Percentiles rank a stretch among this genome's conserved stretches.
Evolutionary conservation across 371 early-diverging fungal species (phyloP).

Genomic region (Massospora cicadina): DNA sequence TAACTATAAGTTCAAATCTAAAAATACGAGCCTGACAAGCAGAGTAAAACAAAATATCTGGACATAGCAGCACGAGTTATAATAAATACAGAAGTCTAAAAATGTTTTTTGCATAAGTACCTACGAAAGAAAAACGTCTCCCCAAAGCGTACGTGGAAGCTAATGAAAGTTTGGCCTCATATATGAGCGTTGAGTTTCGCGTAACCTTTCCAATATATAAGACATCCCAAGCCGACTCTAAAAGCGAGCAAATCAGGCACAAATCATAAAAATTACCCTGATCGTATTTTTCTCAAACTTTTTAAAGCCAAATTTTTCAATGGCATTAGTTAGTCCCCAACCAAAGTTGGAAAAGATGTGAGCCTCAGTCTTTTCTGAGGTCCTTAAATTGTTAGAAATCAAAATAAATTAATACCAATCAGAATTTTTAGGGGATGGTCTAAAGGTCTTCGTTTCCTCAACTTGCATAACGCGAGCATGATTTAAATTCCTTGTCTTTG

Average conservation of each 20-base stretch:
- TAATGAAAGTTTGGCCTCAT: too few species aligned
- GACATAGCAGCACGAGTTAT: too few species aligned
- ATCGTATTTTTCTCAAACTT: slow-evolving; percentile 66
- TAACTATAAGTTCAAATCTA: too few species aligned
- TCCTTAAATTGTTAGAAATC: slow-evolving; percentile 19
- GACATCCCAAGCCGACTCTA: slow-evolving; percentile 75
- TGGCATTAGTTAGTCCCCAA: slow-evolving; percentile 58
- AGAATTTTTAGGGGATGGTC: slow-evolving; percentile 30
- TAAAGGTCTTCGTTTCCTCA: slow-evolving; percentile 72
- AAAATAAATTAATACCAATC: slow-evolving; percentile 20
- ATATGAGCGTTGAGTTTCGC: too few species aligned
- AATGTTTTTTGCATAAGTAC: too few species aligned
- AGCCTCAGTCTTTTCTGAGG: slow-evolving; percentile 65
- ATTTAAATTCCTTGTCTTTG: slow-evolving; percentile 71
- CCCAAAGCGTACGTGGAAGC: too few species aligned
- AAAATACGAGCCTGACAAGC: too few species aligned
- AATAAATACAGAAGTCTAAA: too few species aligned
- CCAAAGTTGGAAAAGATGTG: slow-evolving; percentile 73
- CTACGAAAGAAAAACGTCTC: too few species aligned
- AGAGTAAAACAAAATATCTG: too few species aligned
- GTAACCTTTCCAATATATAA: slow-evolving; percentile 62
- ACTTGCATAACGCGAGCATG: slow-evolving; percentile 84
- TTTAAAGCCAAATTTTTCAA: slow-evolving; percentile 80
- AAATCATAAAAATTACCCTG: slow-evolving; percentile 25
- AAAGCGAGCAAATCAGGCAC: background rate